Base-by-base conservation (phyloP, 192 early-diverging fungal genomes). In the Entomortierella parvispora region DNA sequence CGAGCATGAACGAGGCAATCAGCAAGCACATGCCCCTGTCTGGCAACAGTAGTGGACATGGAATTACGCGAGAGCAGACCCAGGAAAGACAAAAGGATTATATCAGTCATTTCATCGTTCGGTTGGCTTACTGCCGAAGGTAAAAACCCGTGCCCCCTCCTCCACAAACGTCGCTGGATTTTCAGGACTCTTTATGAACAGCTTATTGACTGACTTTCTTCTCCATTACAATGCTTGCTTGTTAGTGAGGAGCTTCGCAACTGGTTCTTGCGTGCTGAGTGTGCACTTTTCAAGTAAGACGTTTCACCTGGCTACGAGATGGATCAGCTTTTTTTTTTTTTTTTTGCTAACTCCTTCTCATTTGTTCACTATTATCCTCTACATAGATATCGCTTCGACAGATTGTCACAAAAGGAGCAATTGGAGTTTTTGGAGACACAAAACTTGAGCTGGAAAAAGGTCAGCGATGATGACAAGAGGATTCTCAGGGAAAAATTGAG, bases 71-170 rank as follows among this genome's bases (percentile, higher is more conserved):
- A 68, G 31, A 34, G 20, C 81, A 85, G 48, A 48, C 87, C 8
- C 74, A 85, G 45, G 80, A 95, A 58, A 83, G 94, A 44, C 80
- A 87, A 54, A 93, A 94, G 72, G 94, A 95, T 84, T 88, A 93
- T 43, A 79, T 95, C 26, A 91, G 89, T 58, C 94, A 95, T 68
- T 94, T 91, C 79, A 91, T 95, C 22, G 68, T 95, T 31, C 89
- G 92, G 44, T 76, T 95, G 44, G 94, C 93, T 0, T 94, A 90
- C 53, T 84, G 82, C 56, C 58, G 85, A 58, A 86, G 71, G 83
- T 86, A 75, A 72, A 53, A 84, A 56, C 49, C 72, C 74, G 28
- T 32, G 40, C 1, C 23, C 23, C 15, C 46, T 52, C 50, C 9
- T 4, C 20, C 25, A 1, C 15, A 26, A 12, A 12, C n/a, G 8